Base-by-base conservation (phyloP, 768 basidiomycete genomes). In the Boletus pseudopeckii region DNA sequence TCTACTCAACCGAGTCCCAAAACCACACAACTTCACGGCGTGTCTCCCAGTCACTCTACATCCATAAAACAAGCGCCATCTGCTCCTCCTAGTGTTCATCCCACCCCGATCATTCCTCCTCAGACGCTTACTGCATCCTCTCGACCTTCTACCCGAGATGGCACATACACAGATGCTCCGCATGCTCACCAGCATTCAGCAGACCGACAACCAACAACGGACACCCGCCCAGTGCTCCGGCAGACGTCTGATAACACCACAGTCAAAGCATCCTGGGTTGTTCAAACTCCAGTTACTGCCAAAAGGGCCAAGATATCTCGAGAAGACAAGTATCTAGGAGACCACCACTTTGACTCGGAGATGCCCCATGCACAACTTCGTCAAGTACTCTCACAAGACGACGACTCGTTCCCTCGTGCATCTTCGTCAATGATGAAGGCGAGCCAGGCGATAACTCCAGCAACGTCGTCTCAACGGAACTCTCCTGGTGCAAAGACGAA, bases 361-460 rank as follows among this genome's bases (percentile, higher is more conserved):
- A 62, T 59, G 5, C 54, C 62, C 0, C 69, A 69, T 40, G 45
- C 52, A 14, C 66, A 71, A 30, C 59, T 71, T 46, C 69, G 71
- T 13, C 59, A 72, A 48, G 60, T 71, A 33, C 71, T 71, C 36
- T 71, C 70, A 26, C 61, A 71, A 45, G 68, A 71, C 9, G 48
- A 56, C 4, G 60, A 61, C 18, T 36, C 55, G 7, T 59, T 59
- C n/a, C 69, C 59, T 47, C 68, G 64, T 41, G 39, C 57, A 32
- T 51, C 60, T 18, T 68, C 61, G 17, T 63, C 62, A 33, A 64
- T 66, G 56, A 68, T 68, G 64, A 70, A 59, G 45, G 58, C 58
- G 7, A 65, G 57, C 43, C 66, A 60, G 49, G 60, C 56, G 0
- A 46, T 53, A 13, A 66, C 59, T 13, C 66, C 64, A 10, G 57